Evolutionary conservation across 805 yeast genomes (phyloP).

Genomic region (Metschnikowia bowlesiae): DNA sequence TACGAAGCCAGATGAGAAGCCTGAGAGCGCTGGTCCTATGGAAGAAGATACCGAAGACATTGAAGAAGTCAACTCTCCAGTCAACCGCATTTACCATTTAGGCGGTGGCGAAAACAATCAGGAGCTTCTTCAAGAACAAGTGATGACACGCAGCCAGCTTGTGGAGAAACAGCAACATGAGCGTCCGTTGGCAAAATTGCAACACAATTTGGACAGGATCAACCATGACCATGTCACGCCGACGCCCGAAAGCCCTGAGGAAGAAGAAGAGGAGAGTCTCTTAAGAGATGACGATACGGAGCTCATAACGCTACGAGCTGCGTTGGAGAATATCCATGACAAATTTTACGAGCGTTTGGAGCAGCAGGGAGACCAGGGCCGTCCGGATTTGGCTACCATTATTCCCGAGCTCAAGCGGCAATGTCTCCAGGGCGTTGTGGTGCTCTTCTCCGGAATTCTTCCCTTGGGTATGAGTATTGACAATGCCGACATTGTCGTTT

Average conservation of each 20-base stretch:
- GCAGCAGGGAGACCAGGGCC: slow-evolving; percentile 9
- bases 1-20: background rate
- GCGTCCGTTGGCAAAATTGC: slow-evolving; percentile 80
- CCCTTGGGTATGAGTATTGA: slow-evolving; percentile 75
- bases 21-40: background rate
- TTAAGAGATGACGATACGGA: slow-evolving; percentile 81
- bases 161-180: slow-evolving; percentile 77
- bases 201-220: slow-evolving; percentile 61
- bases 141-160: slow-evolving; percentile 60
- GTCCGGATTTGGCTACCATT: slow-evolving; percentile 64
- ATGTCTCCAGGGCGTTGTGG: slow-evolving; percentile 63
- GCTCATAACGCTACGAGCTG: slow-evolving; percentile 55
- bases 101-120: slow-evolving; percentile 50
- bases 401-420: slow-evolving; percentile 69
- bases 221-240: slow-evolving; percentile 29
- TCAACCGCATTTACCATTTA: slow-evolving; percentile 45
- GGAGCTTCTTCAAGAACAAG: slow-evolving; percentile 49
- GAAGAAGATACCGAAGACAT: background rate
- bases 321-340: slow-evolving; percentile 59
- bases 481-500: slow-evolving; percentile 79
- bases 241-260: slow-evolving; percentile 21
- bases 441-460: slow-evolving; percentile 84
- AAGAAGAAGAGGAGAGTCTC: slow-evolving; percentile 46
- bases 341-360: slow-evolving; percentile 47
- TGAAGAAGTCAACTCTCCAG: slow-evolving; percentile 30